phyloP scores from a whole-genome alignment of 768 basidiomycete genomes.

The Naganishia friedmannii region DNA sequence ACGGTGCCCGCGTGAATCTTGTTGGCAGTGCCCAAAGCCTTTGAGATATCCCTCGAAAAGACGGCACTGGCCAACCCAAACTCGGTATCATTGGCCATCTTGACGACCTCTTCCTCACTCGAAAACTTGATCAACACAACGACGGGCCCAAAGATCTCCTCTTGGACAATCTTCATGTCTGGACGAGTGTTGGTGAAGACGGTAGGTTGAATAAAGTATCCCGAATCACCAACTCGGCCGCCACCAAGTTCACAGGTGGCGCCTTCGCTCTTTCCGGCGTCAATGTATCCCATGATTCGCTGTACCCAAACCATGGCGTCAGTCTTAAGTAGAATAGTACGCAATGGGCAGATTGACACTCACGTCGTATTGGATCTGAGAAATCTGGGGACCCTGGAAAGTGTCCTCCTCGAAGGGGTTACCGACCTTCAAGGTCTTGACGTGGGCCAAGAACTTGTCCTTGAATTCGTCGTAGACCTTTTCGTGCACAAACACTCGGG shows the following conservation, averaged over 20 bases:
- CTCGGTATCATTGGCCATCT: constrained; percentile 76
- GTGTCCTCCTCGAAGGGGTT: constrained; percentile 71
- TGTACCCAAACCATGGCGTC: neutral
- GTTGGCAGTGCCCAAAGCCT: constrained; percentile 70
- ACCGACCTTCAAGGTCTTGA: constrained; percentile 31
- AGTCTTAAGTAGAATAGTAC: too few species aligned
- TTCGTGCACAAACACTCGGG: constrained; percentile 44
- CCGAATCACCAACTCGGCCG: constrained; percentile 64
- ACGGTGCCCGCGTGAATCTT: constrained; percentile 75
- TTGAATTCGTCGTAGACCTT: constrained; percentile 47
- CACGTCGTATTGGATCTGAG: constrained; percentile 51
- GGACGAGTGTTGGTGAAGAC: constrained; percentile 68
- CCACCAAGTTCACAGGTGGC: constrained; percentile 69
- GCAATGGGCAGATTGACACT: too few species aligned
- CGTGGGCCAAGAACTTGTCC: constrained; percentile 37
- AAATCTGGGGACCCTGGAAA: constrained; percentile 78
- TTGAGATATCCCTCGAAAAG: constrained; percentile 73
- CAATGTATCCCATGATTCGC: constrained; percentile 70
- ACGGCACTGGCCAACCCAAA: constrained; percentile 88
- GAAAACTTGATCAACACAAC: constrained; percentile 77
- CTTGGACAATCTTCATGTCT: constrained; percentile 76
- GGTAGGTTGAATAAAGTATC: constrained; percentile 76
- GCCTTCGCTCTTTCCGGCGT: constrained; percentile 64
- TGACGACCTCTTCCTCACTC: constrained; percentile 69
- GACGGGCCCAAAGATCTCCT: constrained; percentile 96